A percentile compares a stretch with the other conserved stretches of the same genome.
phyloP scores from a whole-genome alignment of 306 rosid species.

The Cucumis sativus region DNA sequence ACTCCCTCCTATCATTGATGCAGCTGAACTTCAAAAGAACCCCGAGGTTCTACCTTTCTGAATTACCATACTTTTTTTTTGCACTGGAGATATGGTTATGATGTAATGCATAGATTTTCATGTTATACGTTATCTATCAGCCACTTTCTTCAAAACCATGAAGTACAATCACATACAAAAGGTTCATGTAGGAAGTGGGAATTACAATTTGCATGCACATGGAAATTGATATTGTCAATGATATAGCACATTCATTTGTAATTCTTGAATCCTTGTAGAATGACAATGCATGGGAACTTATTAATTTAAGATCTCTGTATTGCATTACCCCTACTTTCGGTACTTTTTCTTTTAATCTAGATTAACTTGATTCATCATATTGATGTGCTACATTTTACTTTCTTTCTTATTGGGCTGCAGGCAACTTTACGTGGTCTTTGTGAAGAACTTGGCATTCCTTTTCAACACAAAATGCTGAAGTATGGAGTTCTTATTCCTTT shows the following conservation, averaged over 20 bases:
- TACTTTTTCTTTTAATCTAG: background rate
- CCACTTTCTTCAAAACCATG: background rate
- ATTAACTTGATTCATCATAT: background rate
- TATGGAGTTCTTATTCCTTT: constrained; percentile 19
- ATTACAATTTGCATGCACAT: background rate
- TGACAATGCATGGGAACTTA: background rate
- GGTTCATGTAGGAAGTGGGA: background rate
- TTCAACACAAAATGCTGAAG: constrained; percentile 63
- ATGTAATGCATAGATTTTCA: background rate
- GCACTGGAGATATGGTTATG: background rate
- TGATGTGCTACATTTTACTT: background rate
- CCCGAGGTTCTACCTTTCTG: constrained; percentile 47
- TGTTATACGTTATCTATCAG: background rate
- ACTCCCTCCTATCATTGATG: constrained; percentile 55
- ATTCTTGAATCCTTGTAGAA: background rate
- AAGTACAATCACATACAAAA: background rate
- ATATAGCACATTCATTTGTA: background rate
- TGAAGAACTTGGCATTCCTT: constrained; percentile 60
- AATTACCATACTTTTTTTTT: background rate
- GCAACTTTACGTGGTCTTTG: constrained; percentile 55
- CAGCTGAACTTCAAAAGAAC: constrained; percentile 51
- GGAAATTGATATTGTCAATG: background rate
- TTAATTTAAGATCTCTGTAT: background rate
- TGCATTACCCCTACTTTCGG: background rate
- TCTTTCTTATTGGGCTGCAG: constrained; percentile 23